Percentiles rank a stretch among this genome's conserved stretches.
These are phyloP conservation scores for Mortierella polycephala DNA, from an alignment of 371 early-diverging fungal species.

Conservation along the genomic window DNA sequence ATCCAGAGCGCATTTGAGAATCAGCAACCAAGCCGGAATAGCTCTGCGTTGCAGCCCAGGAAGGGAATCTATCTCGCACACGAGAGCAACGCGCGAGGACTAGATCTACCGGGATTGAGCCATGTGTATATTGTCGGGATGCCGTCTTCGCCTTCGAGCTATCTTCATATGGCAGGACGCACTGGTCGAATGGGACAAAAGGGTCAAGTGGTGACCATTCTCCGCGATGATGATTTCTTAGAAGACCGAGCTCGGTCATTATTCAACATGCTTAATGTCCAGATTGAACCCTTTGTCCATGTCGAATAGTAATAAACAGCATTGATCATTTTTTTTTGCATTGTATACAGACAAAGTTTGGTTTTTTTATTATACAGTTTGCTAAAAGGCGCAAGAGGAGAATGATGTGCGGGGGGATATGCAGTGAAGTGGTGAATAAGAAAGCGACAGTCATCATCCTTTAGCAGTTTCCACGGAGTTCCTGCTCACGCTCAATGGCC, in stretches of 20 bases:
- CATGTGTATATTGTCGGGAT: constrained; percentile 87
- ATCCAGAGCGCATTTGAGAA: constrained; percentile 26
- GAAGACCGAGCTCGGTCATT: constrained; percentile 46
- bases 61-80: constrained; percentile 70
- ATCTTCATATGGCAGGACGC: constrained; percentile 89
- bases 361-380: constrained; percentile 4
- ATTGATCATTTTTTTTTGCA: not conserved
- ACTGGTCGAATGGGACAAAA: constrained; percentile 74
- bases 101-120: constrained; percentile 87
- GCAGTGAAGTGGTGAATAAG: not conserved
- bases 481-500: constrained; percentile 95
- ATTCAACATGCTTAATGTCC: constrained; percentile 30
- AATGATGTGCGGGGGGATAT: not conserved
- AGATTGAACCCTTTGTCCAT: constrained; percentile 32
- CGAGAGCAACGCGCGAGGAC: constrained; percentile 85
- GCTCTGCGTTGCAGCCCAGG: not conserved
- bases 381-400: not conserved
- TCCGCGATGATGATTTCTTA: constrained; percentile 58
- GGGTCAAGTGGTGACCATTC: constrained; percentile 71
- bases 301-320: constrained; percentile 29
- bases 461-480: constrained; percentile 88
- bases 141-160: constrained; percentile 70
- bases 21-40: not conserved
- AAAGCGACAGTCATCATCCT: not conserved
- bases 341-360: not conserved